These are phyloP conservation scores for Hypoxylon sp. DNA, from an alignment of 2,329 filamentous ascomycete species.

Conservation along the genomic window DNA sequence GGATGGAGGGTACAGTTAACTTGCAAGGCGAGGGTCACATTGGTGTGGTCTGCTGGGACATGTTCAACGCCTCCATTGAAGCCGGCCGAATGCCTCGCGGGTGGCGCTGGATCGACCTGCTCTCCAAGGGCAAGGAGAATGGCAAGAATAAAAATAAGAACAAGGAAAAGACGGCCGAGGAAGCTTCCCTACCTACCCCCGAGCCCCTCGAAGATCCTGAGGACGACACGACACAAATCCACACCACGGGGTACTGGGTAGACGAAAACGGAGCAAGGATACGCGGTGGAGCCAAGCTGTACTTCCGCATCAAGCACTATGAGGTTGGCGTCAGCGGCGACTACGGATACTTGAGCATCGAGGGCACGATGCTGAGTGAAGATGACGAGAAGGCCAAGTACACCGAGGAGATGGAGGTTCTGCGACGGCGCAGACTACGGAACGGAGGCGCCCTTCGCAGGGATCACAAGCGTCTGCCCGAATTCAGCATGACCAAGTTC, in stretches of 20 bases:
- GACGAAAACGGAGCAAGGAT: slow-evolving; percentile 75
- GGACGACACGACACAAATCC: slow-evolving; percentile 60
- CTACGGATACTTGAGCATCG: slow-evolving; percentile 83
- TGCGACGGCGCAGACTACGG: slow-evolving; percentile 49
- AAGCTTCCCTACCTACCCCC: slow-evolving; percentile 48
- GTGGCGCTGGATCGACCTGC: slow-evolving; percentile 81
- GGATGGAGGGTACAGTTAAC: slow-evolving; percentile 83
- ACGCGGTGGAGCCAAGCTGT: slow-evolving; percentile 67
- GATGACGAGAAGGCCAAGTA: slow-evolving; percentile 70
- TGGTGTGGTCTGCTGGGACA: slow-evolving; percentile 86
- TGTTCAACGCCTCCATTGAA: slow-evolving; percentile 91
- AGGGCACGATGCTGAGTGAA: slow-evolving; percentile 82
- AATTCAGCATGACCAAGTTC: slow-evolving; percentile 67
- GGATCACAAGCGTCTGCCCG: slow-evolving; percentile 51
- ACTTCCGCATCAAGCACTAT: slow-evolving; percentile 84
- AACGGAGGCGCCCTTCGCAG: slow-evolving; percentile 47
- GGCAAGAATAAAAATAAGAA: slow-evolving; percentile 19
- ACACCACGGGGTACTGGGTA: slow-evolving; percentile 76
- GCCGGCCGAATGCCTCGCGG: slow-evolving; percentile 74
- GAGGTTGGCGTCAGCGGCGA: slow-evolving; percentile 79
- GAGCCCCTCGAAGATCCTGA: slow-evolving; percentile 51
- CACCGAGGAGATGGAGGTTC: slow-evolving; percentile 58
- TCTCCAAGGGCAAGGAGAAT: slow-evolving; percentile 47
- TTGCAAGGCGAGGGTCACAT: slow-evolving; percentile 89
- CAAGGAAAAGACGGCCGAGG: slow-evolving; percentile 32